Conservation (phyloP, 345 rosid species). For the Syzygium grande region DNA sequence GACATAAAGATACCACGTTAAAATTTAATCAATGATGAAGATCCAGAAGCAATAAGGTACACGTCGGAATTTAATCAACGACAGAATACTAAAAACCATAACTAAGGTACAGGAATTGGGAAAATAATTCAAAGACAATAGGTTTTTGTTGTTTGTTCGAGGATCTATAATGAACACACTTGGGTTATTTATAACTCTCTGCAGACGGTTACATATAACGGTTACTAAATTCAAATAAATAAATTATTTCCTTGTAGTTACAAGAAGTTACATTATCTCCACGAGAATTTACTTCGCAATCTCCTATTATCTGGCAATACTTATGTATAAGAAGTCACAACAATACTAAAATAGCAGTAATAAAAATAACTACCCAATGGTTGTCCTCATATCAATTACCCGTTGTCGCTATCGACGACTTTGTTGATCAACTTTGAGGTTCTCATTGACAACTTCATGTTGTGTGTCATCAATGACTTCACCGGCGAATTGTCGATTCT, state of each 20-base stretch:
- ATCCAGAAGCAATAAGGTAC: not conserved
- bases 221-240: not conserved
- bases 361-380: too few species aligned
- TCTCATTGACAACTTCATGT: too few species aligned
- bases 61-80: not conserved
- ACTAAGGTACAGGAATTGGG: not conserved
- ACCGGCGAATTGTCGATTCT: too few species aligned
- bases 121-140: not conserved
- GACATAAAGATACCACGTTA: too few species aligned
- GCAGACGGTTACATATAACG: not conserved
- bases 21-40: accelerated
- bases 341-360: too few species aligned
- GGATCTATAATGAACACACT: not conserved
- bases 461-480: too few species aligned
- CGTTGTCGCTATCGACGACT: too few species aligned
- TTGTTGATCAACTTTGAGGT: too few species aligned
- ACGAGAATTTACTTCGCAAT: accelerated
- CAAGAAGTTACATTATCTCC: too few species aligned
- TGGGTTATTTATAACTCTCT: not conserved
- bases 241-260: not conserved
- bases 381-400: too few species aligned
- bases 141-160: not conserved
- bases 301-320: not conserved
- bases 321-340: not conserved
- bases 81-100: not conserved